phyloP scores from a whole-genome alignment of 2,329 filamentous ascomycete species.

The Ophiocordyceps robertsii region DNA sequence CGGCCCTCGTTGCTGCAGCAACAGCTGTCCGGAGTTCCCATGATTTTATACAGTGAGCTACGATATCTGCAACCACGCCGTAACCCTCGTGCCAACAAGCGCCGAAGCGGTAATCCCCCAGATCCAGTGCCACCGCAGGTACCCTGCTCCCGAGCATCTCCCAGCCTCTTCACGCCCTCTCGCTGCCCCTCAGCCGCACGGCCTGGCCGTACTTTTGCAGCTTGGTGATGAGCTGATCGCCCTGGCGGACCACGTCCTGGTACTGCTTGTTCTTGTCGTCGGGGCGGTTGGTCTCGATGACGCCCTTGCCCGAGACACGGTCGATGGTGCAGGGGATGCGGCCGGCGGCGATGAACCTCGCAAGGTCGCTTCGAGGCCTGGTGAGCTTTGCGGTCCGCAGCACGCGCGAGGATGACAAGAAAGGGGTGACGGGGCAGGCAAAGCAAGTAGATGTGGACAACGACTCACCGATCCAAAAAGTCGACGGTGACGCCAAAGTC shows the following conservation, averaged over 20 bases:
- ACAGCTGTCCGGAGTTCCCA: no score
- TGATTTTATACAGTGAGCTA: no score
- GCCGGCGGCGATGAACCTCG: conserved; percentile 90
- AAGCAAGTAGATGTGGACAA: background rate
- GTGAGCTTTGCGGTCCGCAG: background rate
- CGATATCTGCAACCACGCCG: no score
- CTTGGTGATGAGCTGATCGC: conserved; percentile 96
- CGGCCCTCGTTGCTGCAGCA: no score
- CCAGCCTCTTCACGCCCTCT: conserved; percentile 52
- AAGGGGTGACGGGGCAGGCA: background rate
- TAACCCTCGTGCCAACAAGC: no score
- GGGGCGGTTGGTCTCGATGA: conserved; percentile 95
- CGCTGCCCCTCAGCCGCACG: conserved; percentile 84
- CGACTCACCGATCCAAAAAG: conserved; percentile 76
- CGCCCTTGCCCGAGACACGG: conserved; percentile 86
- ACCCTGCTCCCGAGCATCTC: no score
- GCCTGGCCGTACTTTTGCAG: conserved; percentile 98
- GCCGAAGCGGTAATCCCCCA: no score
- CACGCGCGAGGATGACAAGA: background rate
- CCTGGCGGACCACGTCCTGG: conserved; percentile 92
- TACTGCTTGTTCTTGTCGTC: conserved; percentile 99
- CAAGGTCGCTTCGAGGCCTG: conserved; percentile 55
- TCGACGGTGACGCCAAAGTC: conserved; percentile 96
- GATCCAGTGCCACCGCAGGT: no score
- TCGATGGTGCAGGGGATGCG: conserved; percentile 96